A percentile compares a stretch with the other conserved stretches of the same genome.
Evolutionary conservation across 139 green algal species (phyloP).

Genomic region (Protoeuglena noctilucae): DNA sequence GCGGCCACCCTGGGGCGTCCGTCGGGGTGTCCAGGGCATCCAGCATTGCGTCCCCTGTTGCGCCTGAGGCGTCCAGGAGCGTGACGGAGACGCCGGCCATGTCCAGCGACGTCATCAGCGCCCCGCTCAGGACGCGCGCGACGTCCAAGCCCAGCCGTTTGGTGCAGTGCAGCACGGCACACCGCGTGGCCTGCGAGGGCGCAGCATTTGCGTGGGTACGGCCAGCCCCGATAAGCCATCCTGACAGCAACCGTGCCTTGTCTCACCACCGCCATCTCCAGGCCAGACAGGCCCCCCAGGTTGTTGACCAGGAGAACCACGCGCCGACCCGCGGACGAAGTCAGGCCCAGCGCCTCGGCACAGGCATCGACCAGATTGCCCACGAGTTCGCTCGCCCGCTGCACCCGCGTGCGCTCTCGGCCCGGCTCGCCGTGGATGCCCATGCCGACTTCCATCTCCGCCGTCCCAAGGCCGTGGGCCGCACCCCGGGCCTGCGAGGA

Average conservation of each 20-base stretch:
- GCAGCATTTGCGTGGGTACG: no score
- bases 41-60: conserved; percentile 17
- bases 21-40: conserved; percentile 36
- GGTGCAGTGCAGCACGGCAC: not conserved
- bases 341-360: no score
- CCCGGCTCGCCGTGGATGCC: conserved; percentile 81
- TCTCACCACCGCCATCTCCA: conserved; percentile 53
- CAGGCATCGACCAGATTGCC: conserved; percentile 19
- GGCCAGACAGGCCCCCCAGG: conserved; percentile 34
- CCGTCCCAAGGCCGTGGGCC: no score
- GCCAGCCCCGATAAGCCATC: no score
- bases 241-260: no score
- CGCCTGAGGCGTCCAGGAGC: conserved; percentile 20
- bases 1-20: conserved; percentile 11
- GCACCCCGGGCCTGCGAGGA: no score
- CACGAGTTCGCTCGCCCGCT: conserved; percentile 20
- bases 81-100: conserved; percentile 46
- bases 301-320: conserved; percentile 56
- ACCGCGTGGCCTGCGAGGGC: no score
- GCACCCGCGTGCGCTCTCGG: conserved; percentile 4
- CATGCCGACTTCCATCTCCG: conserved; percentile 72
- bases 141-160: conserved; percentile 17
- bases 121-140: conserved; percentile 33
- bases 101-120: conserved; percentile 61
- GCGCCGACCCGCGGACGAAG: conserved; percentile 9